Evolutionary conservation across 805 yeast species (phyloP), one percentile per base, ranked within the genome.

Genomic region (Candida andamanensis): DNA sequence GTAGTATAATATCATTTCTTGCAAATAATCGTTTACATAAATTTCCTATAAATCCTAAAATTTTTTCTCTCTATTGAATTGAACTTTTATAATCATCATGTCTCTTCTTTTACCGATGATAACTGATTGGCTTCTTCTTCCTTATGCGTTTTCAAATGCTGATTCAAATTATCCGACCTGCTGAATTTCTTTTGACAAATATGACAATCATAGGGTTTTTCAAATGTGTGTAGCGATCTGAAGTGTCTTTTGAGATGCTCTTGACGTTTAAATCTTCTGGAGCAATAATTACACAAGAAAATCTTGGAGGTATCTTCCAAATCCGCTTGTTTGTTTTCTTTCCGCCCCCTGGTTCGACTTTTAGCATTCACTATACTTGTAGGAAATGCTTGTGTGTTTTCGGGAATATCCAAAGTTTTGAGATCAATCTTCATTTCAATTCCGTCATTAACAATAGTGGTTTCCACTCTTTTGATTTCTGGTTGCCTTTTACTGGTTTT

Each of bases 241-340:
- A 78, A 74, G 47, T 82, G 92, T 38, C 92, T 67, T 50, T 79
- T 80, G 44, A 82, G 58, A 53, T 82, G 92, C 47, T 82, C 92
- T 51, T 80, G 85, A 44, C 92, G 67, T 49, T 79, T 76, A 57
- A 82, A 82, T 23, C 72, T 50, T 43, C 89, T 67, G 29, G 72
- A 66, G 52, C 90, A 81, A 46, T 67, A 71, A 19, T 72, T 72
- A 52, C 89, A 81, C 18, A 72, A 72, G 49, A 70, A 80, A 25
- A 75, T 75, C 54, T 79, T 79, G 8, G 69, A 30, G 41, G 62
- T 67, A 40, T 65, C 72, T 29, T 49, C 53, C 47, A 62, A 41
- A 46, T 77, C 84, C 13, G 74, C 77, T 30, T 71, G 74, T 40
- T 71, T 58, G 25, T 78, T 72, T 15, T 81, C 84, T 51, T 78